These are phyloP conservation scores for Saturnispora mendoncae DNA, from an alignment of 805 yeast genomes.

Conservation along the genomic window DNA sequence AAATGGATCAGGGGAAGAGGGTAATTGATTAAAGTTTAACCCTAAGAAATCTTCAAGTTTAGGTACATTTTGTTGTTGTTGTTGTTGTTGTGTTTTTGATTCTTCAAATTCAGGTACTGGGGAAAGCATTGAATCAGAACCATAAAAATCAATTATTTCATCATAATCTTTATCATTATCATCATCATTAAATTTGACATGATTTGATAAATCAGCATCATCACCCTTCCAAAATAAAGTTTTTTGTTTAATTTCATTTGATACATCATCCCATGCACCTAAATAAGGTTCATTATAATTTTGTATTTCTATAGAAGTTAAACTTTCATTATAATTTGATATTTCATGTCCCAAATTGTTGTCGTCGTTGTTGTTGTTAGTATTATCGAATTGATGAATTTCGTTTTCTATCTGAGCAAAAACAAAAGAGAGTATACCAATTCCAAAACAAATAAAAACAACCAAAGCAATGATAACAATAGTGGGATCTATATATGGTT, in stretches of 20 bases:
- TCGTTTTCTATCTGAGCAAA: too few species aligned
- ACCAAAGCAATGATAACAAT: too few species aligned
- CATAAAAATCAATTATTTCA: background rate
- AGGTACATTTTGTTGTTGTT: background rate
- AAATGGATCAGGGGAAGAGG: too few species aligned
- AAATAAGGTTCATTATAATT: background rate
- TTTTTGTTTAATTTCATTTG: background rate
- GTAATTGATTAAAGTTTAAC: too few species aligned
- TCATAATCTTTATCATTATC: background rate
- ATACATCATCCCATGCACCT: background rate
- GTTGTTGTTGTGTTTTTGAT: background rate
- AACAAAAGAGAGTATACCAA: too few species aligned
- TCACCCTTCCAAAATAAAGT: slow-evolving; percentile 2
- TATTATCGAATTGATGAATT: too few species aligned
- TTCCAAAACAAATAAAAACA: too few species aligned
- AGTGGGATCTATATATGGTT: too few species aligned
- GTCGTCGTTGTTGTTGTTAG: too few species aligned
- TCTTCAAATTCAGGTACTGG: background rate
- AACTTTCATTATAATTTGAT: too few species aligned
- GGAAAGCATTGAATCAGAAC: background rate
- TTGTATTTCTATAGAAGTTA: background rate
- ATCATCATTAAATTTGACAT: background rate
- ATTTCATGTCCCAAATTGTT: background rate
- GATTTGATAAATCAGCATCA: too few species aligned
- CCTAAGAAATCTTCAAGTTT: background rate